These are phyloP conservation scores for Colletotrichum siamense DNA, from an alignment of 2,329 filamentous ascomycete genomes.

Conservation along the genomic window DNA sequence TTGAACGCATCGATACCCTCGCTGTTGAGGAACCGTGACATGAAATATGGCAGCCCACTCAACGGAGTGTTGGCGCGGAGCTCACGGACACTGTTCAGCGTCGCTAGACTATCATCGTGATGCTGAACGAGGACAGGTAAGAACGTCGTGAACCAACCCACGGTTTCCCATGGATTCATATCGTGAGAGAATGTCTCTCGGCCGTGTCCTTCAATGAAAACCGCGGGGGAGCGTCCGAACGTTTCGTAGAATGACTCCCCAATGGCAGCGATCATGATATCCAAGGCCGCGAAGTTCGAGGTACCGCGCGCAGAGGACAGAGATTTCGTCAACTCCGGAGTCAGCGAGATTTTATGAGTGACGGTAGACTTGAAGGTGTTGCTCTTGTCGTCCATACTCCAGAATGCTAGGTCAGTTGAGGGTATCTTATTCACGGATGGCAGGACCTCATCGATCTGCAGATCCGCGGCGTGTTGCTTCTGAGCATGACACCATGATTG, in stretches of 20 bases:
- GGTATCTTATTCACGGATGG: background rate
- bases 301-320: constrained; percentile 30
- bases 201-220: constrained; percentile 49
- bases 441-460: background rate
- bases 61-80: background rate
- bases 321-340: constrained; percentile 28
- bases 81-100: background rate
- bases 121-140: constrained; percentile 31
- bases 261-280: constrained; percentile 41
- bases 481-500: background rate
- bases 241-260: constrained; percentile 35
- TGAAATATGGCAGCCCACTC: constrained; percentile 5
- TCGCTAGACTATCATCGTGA: background rate
- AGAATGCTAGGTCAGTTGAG: constrained; percentile 27
- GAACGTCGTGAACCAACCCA: constrained; percentile 53
- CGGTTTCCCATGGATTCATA: constrained; percentile 41
- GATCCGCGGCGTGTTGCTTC: background rate
- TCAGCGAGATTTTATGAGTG: constrained; percentile 27
- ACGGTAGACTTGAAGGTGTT: constrained; percentile 30
- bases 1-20: background rate
- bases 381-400: constrained; percentile 25
- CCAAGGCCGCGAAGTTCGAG: constrained; percentile 37
- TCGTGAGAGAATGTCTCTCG: constrained; percentile 38
- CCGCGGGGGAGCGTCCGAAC: constrained; percentile 38
- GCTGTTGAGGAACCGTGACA: background rate